Percentiles rank a stretch among this genome's conserved stretches.
These are phyloP conservation scores for Trichomonas vaginalis DNA, from an alignment of 208 protist genomes.

Conservation along the genomic window DNA sequence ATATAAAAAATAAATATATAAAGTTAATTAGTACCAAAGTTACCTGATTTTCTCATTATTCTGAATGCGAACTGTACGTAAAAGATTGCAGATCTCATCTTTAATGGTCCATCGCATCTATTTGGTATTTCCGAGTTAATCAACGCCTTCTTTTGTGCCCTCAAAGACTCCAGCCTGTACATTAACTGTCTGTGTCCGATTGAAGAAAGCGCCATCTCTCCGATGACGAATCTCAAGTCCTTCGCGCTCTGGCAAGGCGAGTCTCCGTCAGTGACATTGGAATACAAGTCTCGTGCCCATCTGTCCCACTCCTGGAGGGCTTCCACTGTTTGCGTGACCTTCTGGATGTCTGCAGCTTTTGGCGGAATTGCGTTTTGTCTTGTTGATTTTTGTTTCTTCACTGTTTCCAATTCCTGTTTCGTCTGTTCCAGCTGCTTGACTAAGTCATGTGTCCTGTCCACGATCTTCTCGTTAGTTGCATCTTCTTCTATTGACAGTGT, in stretches of 20 bases:
- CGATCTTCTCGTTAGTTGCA: background rate
- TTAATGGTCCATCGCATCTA: background rate
- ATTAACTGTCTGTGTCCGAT: background rate
- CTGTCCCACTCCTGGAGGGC: background rate
- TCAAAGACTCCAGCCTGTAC: background rate
- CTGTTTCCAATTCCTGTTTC: background rate
- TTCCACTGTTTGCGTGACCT: background rate
- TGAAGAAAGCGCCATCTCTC: background rate
- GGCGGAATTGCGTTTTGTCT: background rate
- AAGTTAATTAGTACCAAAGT: too few species aligned
- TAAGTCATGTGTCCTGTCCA: background rate
- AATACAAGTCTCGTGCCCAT: background rate
- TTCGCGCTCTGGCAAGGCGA: background rate
- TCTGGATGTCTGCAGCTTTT: background rate
- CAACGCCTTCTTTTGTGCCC: background rate
- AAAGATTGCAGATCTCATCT: background rate
- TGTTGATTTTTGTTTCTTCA: background rate
- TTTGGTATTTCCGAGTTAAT: background rate
- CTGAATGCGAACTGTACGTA: background rate
- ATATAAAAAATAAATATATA: too few species aligned
- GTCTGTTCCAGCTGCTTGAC: background rate
- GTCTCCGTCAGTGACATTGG: background rate
- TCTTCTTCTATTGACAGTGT: background rate
- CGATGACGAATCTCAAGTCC: background rate
- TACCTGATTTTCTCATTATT: background rate